Evolutionary conservation across 2,329 filamentous ascomycete genomes (phyloP).

Genomic region (Elsinoe perseae): DNA sequence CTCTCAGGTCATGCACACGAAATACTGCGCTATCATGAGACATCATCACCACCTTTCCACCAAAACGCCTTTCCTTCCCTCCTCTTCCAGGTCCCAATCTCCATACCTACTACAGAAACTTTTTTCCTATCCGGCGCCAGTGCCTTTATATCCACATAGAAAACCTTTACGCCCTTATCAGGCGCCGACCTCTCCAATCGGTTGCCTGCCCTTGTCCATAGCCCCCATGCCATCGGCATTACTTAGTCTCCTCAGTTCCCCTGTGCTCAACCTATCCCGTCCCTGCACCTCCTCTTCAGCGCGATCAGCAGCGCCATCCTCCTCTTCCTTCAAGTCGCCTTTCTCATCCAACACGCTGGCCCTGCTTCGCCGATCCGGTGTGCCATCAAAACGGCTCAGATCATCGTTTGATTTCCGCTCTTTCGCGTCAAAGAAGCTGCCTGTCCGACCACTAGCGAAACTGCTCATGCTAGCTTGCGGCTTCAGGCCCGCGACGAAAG

Average conservation of each 20-base stretch:
- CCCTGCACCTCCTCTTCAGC: neutral
- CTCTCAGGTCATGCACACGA: constrained; percentile 10
- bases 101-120: constrained; percentile 5
- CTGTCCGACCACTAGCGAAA: neutral
- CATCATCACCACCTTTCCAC: neutral
- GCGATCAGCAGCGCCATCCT: neutral
- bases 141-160: neutral
- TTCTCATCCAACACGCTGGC: neutral
- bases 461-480: neutral
- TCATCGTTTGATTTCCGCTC: neutral
- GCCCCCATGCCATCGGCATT: neutral
- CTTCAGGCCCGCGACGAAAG: constrained; percentile 3
- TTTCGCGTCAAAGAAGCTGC: constrained; percentile 8
- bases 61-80: neutral
- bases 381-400: constrained; percentile 2
- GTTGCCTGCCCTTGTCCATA: neutral
- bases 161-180: neutral
- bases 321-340: constrained; percentile 6
- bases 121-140: neutral
- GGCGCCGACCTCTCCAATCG: neutral
- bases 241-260: constrained; percentile 9
- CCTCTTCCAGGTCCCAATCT: neutral
- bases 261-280: constrained; percentile 1
- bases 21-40: constrained; percentile 12
- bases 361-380: neutral